Percentiles rank a stretch among this genome's conserved stretches.
These are phyloP conservation scores for Dipodascopsis uninucleata DNA, from an alignment of 805 yeast species.

Conservation along the genomic window DNA sequence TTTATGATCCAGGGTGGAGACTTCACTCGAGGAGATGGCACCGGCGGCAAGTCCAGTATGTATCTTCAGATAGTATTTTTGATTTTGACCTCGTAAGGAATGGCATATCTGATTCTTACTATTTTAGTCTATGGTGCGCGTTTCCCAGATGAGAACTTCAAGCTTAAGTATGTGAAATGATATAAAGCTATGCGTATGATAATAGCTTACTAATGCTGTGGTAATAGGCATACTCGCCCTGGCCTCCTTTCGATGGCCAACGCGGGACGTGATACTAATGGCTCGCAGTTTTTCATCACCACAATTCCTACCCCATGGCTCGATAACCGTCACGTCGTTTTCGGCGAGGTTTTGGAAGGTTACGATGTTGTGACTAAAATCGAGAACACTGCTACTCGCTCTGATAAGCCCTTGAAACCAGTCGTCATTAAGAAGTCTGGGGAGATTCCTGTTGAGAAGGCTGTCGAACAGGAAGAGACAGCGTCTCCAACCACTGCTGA, in stretches of 20 bases:
- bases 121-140: constrained; percentile 63
- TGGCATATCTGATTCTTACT: too few relatives aligned
- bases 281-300: constrained; percentile 95
- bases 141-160: constrained; percentile 73
- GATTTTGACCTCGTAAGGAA: too few relatives aligned
- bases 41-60: constrained; percentile 54
- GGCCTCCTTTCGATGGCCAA: constrained; percentile 93
- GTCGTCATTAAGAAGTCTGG: constrained; percentile 70
- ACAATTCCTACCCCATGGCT: constrained; percentile 84
- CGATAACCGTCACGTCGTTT: constrained; percentile 78
- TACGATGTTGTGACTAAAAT: constrained; percentile 73
- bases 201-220: too few relatives aligned
- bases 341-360: constrained; percentile 76
- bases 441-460: constrained; percentile 89
- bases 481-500: constrained; percentile 13
- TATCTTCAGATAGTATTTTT: not conserved
- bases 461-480: constrained; percentile 49
- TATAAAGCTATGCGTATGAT: too few relatives aligned
- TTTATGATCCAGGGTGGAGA: constrained; percentile 91
- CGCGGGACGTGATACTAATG: constrained; percentile 97
- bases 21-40: constrained; percentile 53
- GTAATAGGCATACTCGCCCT: constrained; percentile 50
- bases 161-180: constrained; percentile 44
- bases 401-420: constrained; percentile 68
- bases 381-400: constrained; percentile 63